Evolutionary conservation across 2,329 filamentous ascomycete species (phyloP), one percentile per base, ranked within the genome.

Genomic region (Stagonosporopsis vannaccii): DNA sequence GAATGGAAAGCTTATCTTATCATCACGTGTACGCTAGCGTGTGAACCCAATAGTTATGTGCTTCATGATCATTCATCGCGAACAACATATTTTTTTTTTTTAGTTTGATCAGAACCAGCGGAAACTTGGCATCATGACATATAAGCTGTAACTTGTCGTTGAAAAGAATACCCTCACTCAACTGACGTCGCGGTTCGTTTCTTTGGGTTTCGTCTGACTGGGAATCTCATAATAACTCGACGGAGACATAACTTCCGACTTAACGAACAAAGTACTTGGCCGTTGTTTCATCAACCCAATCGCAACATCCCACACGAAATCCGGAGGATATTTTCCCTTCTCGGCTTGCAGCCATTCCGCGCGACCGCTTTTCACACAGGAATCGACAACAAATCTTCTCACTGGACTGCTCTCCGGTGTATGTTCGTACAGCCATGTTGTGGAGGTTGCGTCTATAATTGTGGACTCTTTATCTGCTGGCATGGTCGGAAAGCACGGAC

Each of bases 1-100:
- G 66, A 67, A 66, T 62, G 48, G 37, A 42, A 47, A 39, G 52
- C 56, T 66, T 68, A 66, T 65, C 69, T 69, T 65, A 69, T 64
- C 65, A 12, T 32, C 68, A 69, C 65, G 67, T 71, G 68, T 39
- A 30, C 47, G 47, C 53, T 51, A 56, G 42, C 40, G 23, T n/a
- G n/a, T n/a, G n/a, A n/a, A n/a, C n/a, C n/a, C n/a, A n/a, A n/a
- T n/a, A n/a, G n/a, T n/a, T n/a, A n/a, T n/a, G n/a, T n/a, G n/a
- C n/a, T n/a, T n/a, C n/a, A n/a, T n/a, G n/a, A n/a, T n/a, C n/a
- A n/a, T n/a, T n/a, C n/a, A n/a, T n/a, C n/a, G n/a, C n/a, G n/a
- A n/a, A n/a, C n/a, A n/a, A n/a, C n/a, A n/a, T n/a, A n/a, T n/a
- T n/a, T n/a, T n/a, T n/a, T n/a, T n/a, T n/a, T n/a, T n/a, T n/a